A percentile compares a stretch with the other conserved stretches of the same genome.
phyloP scores from a whole-genome alignment of 1,139 yeast species.

The Saccharomyces pastorianus region DNA sequence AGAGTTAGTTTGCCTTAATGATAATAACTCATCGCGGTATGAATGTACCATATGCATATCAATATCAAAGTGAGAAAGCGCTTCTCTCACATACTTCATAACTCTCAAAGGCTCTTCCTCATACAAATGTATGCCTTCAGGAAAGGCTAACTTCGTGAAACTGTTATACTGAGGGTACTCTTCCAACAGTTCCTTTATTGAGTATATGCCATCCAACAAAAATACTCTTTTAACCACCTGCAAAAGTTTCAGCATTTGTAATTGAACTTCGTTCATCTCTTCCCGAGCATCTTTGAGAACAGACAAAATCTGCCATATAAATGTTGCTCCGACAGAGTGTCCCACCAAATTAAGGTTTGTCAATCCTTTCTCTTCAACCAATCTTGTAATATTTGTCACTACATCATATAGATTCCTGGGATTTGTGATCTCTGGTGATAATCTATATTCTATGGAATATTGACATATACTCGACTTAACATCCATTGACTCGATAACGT shows the following conservation, averaged over 20 bases:
- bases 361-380: slow-evolving; percentile 27
- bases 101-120: slow-evolving; percentile 9
- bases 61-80: not conserved
- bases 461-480: slow-evolving; percentile 9
- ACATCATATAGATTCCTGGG: slow-evolving; percentile 62
- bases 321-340: slow-evolving; percentile 78
- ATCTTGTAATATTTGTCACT: slow-evolving; percentile 36
- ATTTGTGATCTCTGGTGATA: slow-evolving; percentile 55
- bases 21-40: slow-evolving; percentile 28
- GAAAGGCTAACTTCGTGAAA: slow-evolving; percentile 40
- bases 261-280: slow-evolving; percentile 2
- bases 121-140: slow-evolving; percentile 11
- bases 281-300: not conserved
- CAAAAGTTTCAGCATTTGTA: slow-evolving; percentile 3
- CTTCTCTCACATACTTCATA: not conserved
- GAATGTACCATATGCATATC: slow-evolving; percentile 26
- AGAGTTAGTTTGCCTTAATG: slow-evolving; percentile 24
- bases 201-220: slow-evolving; percentile 44
- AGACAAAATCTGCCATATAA: slow-evolving; percentile 46
- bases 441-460: slow-evolving; percentile 50
- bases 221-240: slow-evolving; percentile 17
- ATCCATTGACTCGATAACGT: slow-evolving; percentile 4
- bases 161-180: slow-evolving; percentile 40
- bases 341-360: slow-evolving; percentile 44
- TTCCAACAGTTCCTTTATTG: slow-evolving; percentile 32